These are phyloP conservation scores for Escovopsis sp. DNA, from an alignment of 2,329 filamentous ascomycete species.

Conservation along the genomic window DNA sequence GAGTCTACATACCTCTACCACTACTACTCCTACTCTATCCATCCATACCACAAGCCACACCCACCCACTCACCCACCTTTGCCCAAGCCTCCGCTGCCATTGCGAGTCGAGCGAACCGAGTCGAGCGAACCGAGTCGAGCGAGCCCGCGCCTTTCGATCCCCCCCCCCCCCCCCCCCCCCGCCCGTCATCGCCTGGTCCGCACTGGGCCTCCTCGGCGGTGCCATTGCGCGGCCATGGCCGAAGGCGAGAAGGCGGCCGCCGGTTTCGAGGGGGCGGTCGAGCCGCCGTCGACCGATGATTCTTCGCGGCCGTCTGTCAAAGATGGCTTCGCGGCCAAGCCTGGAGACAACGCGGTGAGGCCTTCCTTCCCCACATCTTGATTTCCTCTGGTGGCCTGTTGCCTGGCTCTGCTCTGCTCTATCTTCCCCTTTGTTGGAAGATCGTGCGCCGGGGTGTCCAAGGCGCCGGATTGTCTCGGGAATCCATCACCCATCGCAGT, in stretches of 20 bases:
- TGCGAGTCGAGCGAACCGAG: not conserved
- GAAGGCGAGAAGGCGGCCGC: constrained; percentile 5
- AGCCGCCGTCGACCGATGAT: constrained; percentile 3
- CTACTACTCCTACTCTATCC: too few relatives aligned
- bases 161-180: not conserved
- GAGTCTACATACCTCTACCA: too few relatives aligned
- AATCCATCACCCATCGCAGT: too few relatives aligned
- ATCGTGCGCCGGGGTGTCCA: too few relatives aligned
- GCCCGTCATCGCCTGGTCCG: not conserved
- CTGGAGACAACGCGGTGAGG: constrained; percentile 5
- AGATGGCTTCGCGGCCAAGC: constrained; percentile 3
- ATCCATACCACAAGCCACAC: too few relatives aligned
- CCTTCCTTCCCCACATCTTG: not conserved
- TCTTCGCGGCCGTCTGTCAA: constrained; percentile 6
- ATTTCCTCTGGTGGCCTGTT: too few relatives aligned
- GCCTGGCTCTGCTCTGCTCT: not conserved
- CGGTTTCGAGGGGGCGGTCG: constrained; percentile 3
- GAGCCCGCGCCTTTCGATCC: not conserved
- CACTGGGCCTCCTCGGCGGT: too few relatives aligned
- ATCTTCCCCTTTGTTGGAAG: too few relatives aligned
- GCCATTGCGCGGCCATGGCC: constrained; percentile 3
- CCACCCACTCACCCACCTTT: not conserved
- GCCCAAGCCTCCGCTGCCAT: not conserved
- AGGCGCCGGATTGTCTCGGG: too few relatives aligned
- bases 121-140: not conserved